Base-by-base conservation (phyloP, 1,139 yeast species). In the Taphrina wiesneri region DNA sequence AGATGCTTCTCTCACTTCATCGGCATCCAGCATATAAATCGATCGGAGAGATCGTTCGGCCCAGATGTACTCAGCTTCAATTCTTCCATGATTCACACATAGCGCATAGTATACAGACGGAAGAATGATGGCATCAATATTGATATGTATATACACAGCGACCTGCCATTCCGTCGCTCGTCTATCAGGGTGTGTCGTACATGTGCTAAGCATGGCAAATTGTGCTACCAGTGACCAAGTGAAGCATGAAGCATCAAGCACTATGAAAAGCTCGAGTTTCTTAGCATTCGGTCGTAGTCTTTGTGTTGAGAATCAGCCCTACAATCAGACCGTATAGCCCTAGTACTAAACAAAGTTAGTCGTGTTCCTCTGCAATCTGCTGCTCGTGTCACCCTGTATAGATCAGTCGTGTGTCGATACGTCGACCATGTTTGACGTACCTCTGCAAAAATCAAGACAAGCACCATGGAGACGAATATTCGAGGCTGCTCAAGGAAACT, bases 271-370 rank as follows among this genome's bases (percentile, higher is more conserved):
- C n/a, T 43, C 47, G 19, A 43, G 19, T 28, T 23, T 19, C 39
- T 19, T 39, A 66, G 30, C 68, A 66, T 19, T 57, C 67, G 17
- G 60, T 66, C 32, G 67, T 56, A 3, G 97, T 97, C 84, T 96
- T 90, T 71, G 99, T 92, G 86, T 93, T 93, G 81, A 93, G 86
- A 78, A 93, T 85, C 77, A 93, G 85, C 70, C 99, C 99, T 71
- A 93, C 97, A 85, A 93, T 93, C 80, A 93, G 86, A 73, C 98
- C 99, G 77, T 93, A 93, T 73, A 93, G 85, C 77, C 98, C 99
- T 80, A 93, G 86, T 71, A 93, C 59, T 54, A 25, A 19, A 9
- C 19, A 13, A 21, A 21, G 5, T 52, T 34, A 34, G 43, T 39
- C 13, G 15, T n/a, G 19, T 2, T 13, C 6, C n/a, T 39, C 5